A percentile compares a stretch with the other conserved stretches of the same genome.
Conservation (phyloP, 805 yeast genomes). For the Ogataea degrootiae region DNA sequence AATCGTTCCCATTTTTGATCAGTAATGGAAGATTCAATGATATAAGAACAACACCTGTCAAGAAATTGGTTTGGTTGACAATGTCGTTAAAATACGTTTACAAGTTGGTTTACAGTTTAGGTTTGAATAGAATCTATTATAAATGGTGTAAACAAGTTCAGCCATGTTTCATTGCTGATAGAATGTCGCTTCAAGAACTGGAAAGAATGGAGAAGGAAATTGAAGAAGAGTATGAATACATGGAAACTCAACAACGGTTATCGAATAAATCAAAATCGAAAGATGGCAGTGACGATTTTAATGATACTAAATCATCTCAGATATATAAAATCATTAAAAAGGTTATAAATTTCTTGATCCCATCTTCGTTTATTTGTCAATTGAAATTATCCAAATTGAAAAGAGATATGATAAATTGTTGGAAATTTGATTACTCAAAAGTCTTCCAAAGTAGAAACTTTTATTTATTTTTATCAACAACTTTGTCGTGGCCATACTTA, state of each 20-base stretch:
- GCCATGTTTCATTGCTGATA: conserved; percentile 33
- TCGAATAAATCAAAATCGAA: neutral
- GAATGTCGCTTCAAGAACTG: conserved; percentile 27
- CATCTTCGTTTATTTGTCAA: conserved; percentile 9
- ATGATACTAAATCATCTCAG: neutral
- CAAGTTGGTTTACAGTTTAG: conserved; percentile 19
- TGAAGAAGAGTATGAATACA: conserved; percentile 18
- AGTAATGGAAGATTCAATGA: conserved; percentile 5
- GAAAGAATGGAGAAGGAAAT: conserved; percentile 31
- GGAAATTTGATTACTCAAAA: conserved; percentile 26
- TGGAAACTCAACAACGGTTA: conserved; percentile 6
- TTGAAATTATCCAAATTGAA: conserved; percentile 17
- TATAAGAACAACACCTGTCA: conserved; percentile 9
- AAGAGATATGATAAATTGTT: conserved; percentile 26
- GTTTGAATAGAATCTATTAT: conserved; percentile 33
- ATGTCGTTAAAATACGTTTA: conserved; percentile 15
- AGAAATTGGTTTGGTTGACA: conserved; percentile 11
- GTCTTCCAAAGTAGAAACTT: conserved; percentile 20
- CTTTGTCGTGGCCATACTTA: conserved; percentile 30
- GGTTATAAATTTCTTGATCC: conserved; percentile 1
- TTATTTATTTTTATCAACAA: conserved; percentile 20
- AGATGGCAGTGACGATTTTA: neutral
- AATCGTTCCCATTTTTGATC: no score
- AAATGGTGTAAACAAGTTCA: conserved; percentile 29
- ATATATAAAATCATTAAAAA: no score